Evolutionary conservation across 1,284 basidiomycete species (phyloP).

Genomic region (Leccinum griseonigrum): DNA sequence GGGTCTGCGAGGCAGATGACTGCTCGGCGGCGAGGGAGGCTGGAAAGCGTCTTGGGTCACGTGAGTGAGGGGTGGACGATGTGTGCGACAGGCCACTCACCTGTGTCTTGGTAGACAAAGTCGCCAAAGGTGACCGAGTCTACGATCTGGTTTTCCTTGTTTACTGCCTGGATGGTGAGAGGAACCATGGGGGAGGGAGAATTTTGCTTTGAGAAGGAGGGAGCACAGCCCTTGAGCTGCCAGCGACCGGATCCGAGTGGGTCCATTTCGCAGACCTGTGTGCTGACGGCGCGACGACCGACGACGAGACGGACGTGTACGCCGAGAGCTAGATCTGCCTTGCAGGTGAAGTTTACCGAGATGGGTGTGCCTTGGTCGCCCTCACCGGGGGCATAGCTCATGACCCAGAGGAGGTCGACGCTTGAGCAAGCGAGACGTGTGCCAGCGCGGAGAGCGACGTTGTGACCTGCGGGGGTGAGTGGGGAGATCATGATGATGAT

Average conservation of each 20-base stretch:
- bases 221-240: conserved; percentile 59
- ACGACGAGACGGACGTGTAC: conserved; percentile 68
- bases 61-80: not conserved
- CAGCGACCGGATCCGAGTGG: conserved; percentile 46
- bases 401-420: conserved; percentile 55
- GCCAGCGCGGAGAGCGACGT: conserved; percentile 14
- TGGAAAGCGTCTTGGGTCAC: conserved; percentile 3
- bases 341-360: conserved; percentile 59
- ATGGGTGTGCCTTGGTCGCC: conserved; percentile 58
- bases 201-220: conserved; percentile 40
- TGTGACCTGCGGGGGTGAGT: conserved; percentile 18
- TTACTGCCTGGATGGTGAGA: conserved; percentile 63
- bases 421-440: conserved; percentile 39
- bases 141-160: conserved; percentile 49
- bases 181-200: conserved; percentile 39
- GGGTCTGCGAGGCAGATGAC: conserved; percentile 1
- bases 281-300: conserved; percentile 57
- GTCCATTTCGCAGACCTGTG: conserved; percentile 51
- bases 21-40: conserved; percentile 1
- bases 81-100: conserved; percentile 32
- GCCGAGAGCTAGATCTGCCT: conserved; percentile 42
- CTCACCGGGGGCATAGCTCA: conserved; percentile 57
- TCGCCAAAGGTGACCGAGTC: conserved; percentile 68
- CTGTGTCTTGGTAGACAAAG: conserved; percentile 59
- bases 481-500: not conserved